phyloP scores from a whole-genome alignment of 495 filamentous ascomycete genomes.

The Hypoxylon perforatum region DNA sequence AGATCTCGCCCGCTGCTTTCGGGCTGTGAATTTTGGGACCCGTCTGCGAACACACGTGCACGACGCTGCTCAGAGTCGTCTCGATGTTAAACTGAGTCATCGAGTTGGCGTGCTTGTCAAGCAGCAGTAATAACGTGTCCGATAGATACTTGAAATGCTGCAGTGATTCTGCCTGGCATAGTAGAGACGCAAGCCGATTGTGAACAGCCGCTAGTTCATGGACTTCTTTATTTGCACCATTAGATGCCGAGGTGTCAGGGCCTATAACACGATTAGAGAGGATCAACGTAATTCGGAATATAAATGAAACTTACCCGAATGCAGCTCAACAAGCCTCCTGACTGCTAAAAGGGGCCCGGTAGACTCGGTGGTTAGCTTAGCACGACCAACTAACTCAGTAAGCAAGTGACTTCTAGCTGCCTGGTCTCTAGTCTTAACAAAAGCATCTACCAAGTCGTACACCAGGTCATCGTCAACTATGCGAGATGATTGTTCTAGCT shows the following conservation, averaged over 20 bases:
- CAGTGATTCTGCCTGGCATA: constrained; percentile 48
- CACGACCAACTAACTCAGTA: constrained; percentile 32
- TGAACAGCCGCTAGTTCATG: constrained; percentile 34
- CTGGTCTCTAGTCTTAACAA: constrained; percentile 22
- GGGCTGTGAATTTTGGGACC: constrained; percentile 33
- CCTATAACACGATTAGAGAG: constrained; percentile 38
- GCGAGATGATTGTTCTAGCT: constrained; percentile 32
- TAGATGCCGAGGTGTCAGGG: constrained; percentile 1
- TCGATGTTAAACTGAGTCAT: constrained; percentile 80
- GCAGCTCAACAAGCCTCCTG: constrained; percentile 41
- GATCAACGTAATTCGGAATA: not conserved
- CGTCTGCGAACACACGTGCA: constrained; percentile 61
- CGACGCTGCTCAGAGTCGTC: constrained; percentile 66
- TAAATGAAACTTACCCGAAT: constrained; percentile 28
- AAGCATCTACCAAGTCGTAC: constrained; percentile 41
- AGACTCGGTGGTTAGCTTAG: constrained; percentile 33
- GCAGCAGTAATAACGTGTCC: constrained; percentile 65
- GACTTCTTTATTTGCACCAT: constrained; percentile 11
- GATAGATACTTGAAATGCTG: constrained; percentile 67
- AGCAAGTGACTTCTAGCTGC: constrained; percentile 29
- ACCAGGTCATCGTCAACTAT: constrained; percentile 38
- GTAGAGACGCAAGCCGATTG: constrained; percentile 45
- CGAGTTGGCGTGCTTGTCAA: constrained; percentile 63
- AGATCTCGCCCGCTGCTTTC: constrained; percentile 64
- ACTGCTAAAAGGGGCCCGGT: constrained; percentile 41